Conservation (phyloP, 2,329 filamentous ascomycete species). For the Epichloe aotearoae region DNA sequence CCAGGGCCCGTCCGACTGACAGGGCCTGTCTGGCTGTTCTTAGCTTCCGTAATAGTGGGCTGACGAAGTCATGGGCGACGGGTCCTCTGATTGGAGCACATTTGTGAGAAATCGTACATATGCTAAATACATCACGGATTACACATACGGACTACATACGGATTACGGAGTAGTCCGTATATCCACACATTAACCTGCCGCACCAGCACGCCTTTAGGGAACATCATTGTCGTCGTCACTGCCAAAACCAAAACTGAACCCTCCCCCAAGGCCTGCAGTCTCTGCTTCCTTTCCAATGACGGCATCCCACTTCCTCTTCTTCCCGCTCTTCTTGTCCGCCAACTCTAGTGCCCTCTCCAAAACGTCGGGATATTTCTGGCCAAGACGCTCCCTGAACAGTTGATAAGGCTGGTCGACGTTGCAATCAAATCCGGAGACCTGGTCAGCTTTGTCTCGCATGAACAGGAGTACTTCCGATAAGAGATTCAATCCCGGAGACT, state of each 20-base stretch:
- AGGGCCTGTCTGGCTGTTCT: background rate
- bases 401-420: conserved; percentile 59
- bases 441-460: conserved; percentile 66
- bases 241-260: conserved; percentile 44
- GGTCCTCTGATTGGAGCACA: too few species aligned
- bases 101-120: too few species aligned
- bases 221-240: conserved; percentile 30
- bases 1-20: background rate
- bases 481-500: conserved; percentile 38
- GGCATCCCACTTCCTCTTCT: conserved; percentile 78
- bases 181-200: too few species aligned
- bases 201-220: conserved; percentile 15
- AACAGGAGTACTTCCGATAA: conserved; percentile 67
- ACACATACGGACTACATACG: too few species aligned
- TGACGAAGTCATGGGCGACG: too few species aligned
- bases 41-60: background rate
- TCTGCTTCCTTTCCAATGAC: conserved; percentile 38
- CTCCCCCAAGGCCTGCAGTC: conserved; percentile 17
- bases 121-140: background rate
- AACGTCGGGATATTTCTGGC: conserved; percentile 49
- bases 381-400: conserved; percentile 60
- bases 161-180: too few species aligned
- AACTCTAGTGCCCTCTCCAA: conserved; percentile 51
- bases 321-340: conserved; percentile 49
- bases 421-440: conserved; percentile 73